Base-by-base conservation (phyloP, 441 rosid species). In the Isatis lusitanica region DNA sequence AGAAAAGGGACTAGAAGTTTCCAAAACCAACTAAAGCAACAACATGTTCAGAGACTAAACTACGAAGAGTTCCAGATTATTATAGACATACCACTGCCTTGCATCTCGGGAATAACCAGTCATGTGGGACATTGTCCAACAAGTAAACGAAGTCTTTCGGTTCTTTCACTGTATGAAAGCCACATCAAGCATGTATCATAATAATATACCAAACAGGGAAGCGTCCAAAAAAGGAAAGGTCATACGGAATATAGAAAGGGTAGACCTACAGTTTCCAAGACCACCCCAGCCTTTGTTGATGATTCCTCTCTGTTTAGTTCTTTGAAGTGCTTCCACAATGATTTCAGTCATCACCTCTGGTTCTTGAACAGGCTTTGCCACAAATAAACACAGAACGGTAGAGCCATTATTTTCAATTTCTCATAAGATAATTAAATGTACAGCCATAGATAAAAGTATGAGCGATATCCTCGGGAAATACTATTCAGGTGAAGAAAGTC, bases 241-340 rank as follows among this genome's bases (percentile, higher is more conserved):
- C 15, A 63, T 10, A 64, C 33, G 40, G 48, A 50, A 9, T 39
- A 11, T 40, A 61, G 46, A 78, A 40, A 55, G 30, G 7, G 40
- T 67, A 60, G 39, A 85, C 93, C 71, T 80, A 94, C 97, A 80
- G 70, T 88, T 75, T 78, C 98, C 98, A 77, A 94, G 92, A 75
- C 98, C 98, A 77, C 98, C 97, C 97, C 98, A 94, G 60, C 98
- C 98, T 85, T 89, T 92, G 79, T 92, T 94, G 70, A 94, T 92
- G 83, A 94, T 90, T 79, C 97, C 98, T 85, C 98, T 86, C 83
- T 94, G 97, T 79, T 85, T 92, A 28, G 97, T 94, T 81, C 76
- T 78, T 69, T 86, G 89, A 78, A 94, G 78, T 59, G 95, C 97
- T 68, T 90, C 85, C 51, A 94, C 93, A 56, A 92, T 94, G 73